Conservation (phyloP, 345 rosid species). For the Ricinus communis region DNA sequence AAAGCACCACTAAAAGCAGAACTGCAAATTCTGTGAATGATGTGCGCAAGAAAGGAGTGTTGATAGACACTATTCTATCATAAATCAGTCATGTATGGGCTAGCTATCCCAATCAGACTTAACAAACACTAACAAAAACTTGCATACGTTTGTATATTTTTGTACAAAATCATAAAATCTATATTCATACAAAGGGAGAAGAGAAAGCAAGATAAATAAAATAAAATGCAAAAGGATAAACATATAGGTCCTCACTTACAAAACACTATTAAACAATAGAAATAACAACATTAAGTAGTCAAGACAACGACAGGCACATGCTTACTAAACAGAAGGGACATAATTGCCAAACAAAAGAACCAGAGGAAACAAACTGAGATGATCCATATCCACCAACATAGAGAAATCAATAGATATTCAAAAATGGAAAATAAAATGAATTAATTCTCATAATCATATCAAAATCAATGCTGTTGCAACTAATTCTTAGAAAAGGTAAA, state of each 20-base stretch:
- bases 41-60: neutral
- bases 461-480: neutral
- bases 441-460: conserved; percentile 5
- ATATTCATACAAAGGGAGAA: neutral
- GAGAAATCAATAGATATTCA: conserved; percentile 17
- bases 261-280: neutral
- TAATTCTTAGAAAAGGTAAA: neutral
- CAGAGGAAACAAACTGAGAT: conserved; percentile 2
- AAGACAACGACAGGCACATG: conserved; percentile 12
- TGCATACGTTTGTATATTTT: neutral
- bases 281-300: neutral
- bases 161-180: neutral
- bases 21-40: neutral
- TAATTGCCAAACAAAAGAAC: neutral
- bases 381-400: conserved; percentile 3
- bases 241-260: neutral
- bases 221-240: neutral
- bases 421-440: conserved; percentile 15
- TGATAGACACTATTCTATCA: neutral
- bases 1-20: neutral
- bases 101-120: neutral
- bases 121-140: neutral
- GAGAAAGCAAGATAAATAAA: no score
- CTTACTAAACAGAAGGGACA: neutral
- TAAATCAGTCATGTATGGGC: neutral